Base-by-base conservation (phyloP, 2,329 filamentous ascomycete genomes). In the Neodidymelliopsis sp. region DNA sequence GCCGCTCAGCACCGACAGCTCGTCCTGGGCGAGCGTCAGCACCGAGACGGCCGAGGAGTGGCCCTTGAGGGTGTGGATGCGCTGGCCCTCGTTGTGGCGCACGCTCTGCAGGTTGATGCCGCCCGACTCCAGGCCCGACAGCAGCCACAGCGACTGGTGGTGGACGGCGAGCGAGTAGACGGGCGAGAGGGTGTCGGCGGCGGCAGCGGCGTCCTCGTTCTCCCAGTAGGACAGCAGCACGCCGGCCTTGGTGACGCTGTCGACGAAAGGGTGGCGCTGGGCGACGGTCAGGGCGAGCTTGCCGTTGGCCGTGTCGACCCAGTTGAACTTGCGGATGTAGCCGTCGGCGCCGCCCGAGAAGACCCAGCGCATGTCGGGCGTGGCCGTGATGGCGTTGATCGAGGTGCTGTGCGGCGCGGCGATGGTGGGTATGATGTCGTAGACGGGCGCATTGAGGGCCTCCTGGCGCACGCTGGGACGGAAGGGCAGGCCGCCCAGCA, bases 141-240 rank as follows among this genome's bases (percentile, higher is more conserved):
- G 80, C 8, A 97, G 77, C 94, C 94, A 99, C 2, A 97, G 77
- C 0, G 90, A 91, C 63, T 94, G 85, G 33, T 90, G 91, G 54
- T 99, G 91, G 4, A 95, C 88, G 1, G 94, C 94, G 19, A 99
- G 79, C 6, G 92, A 96, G 72, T 99, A 99, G 0, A 99, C 93
- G 0, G 94, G 91, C 8, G 91, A 96, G n/a, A 93, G 74, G 4
- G 30, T 63, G 19, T 82, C 75, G 18, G 84, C 76, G 3, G 90
- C 78, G 1, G 74, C 69, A 34, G 75, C 74, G 2, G 85, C 84
- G 68, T 99, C 93, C 70, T 97, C 92, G 65, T 97, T 99, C 72
- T 97, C 94, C 94, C 94, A 99, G 72, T 99, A 99, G 40, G 90
- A 96, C 82, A 97, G 87, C 38, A 97, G 77, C 5, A 96, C 90